Percentiles rank a stretch among this genome's conserved stretches.
Evolutionary conservation across 768 basidiomycete species (phyloP).

Genomic region (Lepiota brunneoincarnata): DNA sequence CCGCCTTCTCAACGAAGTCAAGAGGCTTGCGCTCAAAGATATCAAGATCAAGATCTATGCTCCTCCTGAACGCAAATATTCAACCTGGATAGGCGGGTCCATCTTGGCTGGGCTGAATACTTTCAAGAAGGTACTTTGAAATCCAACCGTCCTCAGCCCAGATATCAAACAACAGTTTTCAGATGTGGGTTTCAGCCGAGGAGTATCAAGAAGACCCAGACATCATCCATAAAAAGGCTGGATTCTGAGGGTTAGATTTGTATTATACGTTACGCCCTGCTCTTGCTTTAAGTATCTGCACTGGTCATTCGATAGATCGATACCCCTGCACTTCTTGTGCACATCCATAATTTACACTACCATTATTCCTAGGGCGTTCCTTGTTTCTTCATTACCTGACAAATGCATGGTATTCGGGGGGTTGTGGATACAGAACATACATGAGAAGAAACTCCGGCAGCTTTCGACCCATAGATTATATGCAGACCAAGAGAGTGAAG

Average conservation of each 20-base stretch:
- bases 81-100: conserved; percentile 95
- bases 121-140: conserved; percentile 82
- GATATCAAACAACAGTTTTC: conserved; percentile 11
- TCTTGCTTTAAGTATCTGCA: neutral
- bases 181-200: conserved; percentile 99
- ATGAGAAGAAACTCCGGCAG: conserved; percentile 11
- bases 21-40: conserved; percentile 92
- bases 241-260: conserved; percentile 47
- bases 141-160: conserved; percentile 10
- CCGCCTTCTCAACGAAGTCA: conserved; percentile 92
- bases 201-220: conserved; percentile 99
- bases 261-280: neutral
- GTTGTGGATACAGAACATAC: conserved; percentile 10
- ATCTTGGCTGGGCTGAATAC: conserved; percentile 95
- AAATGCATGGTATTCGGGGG: conserved; percentile 21
- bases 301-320: conserved; percentile 9
- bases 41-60: conserved; percentile 99
- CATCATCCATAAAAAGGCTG: conserved; percentile 94
- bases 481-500: conserved; percentile 13
- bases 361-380: conserved; percentile 5
- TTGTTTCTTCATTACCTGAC: conserved; percentile 11
- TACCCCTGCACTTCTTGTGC: conserved; percentile 10
- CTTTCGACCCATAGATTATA: conserved; percentile 11
- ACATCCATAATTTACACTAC: conserved; percentile 8
- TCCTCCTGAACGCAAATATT: conserved; percentile 98